phyloP scores from a whole-genome alignment of 805 yeast genomes.

The Pichia ethanolica region DNA sequence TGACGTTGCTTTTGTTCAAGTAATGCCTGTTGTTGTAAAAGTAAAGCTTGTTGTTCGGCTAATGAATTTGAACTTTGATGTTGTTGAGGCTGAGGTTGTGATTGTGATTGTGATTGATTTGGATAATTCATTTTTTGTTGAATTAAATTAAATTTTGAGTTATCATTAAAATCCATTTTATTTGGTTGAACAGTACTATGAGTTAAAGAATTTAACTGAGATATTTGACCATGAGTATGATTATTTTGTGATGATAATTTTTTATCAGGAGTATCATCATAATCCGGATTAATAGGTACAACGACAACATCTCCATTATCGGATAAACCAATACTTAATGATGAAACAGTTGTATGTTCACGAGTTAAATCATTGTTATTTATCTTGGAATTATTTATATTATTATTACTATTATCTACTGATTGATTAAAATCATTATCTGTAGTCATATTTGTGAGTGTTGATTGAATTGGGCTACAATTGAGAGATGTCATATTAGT shows the following conservation, averaged over 20 bases:
- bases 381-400: neutral
- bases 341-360: slow-evolving; percentile 2
- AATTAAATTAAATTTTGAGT: neutral
- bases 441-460: neutral
- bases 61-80: neutral
- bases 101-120: neutral
- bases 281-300: slow-evolving; percentile 7
- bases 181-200: neutral
- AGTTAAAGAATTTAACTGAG: neutral
- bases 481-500: neutral
- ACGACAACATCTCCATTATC: slow-evolving; percentile 9
- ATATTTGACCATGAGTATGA: neutral
- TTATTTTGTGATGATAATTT: neutral
- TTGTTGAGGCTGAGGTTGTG: neutral
- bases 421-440: neutral
- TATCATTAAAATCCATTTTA: neutral
- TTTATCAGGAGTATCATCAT: neutral
- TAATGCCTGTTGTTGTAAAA: slow-evolving; percentile 11
- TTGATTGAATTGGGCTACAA: neutral
- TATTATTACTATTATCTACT: neutral
- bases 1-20: slow-evolving; percentile 14
- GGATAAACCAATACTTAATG: slow-evolving; percentile 4
- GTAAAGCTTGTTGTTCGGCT: slow-evolving; percentile 9
- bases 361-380: neutral
- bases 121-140: neutral